Base-by-base conservation (phyloP, 495 filamentous ascomycete genomes). In the Cladorrhinum samala region DNA sequence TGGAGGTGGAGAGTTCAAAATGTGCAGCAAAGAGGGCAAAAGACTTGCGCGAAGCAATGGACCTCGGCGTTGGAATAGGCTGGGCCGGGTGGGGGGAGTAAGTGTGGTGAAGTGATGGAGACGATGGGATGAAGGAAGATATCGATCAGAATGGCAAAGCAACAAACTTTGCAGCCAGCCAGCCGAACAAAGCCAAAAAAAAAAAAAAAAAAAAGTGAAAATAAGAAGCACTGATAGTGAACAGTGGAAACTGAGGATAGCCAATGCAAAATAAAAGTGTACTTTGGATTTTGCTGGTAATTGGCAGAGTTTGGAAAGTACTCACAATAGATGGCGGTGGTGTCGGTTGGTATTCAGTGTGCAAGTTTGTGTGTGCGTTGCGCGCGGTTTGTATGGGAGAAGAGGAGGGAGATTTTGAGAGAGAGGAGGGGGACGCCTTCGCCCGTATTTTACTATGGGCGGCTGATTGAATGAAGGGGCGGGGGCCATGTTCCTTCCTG, bases 361-460 rank as follows among this genome's bases (percentile, higher is more conserved):
- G 55, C 36, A 64, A 60, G 68, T 49, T 49, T 36, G 53, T 57
- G 56, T 51, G 55, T 54, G 61, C 50, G 46, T 49, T 54, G 63
- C 56, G 51, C 53, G 39, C 20, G 24, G 65, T 74, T 76, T 76
- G 74, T 76, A 74, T 71, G 73, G 67, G 72, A 76, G 72, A 66
- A 68, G 63, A 62, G 57, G 58, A 63, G 76, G 70, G 70, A 73
- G 70, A 72, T 73, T 82, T 81, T n/a, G n/a, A n/a, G 69, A 64
- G 59, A 61, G 66, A 57, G 61, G 56, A 79, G 79, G 80, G 75
- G 79, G 70, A 66, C 60, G 66, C 64, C 70, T 63, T 64, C 57
- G 65, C 68, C 66, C 71, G 72, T 73, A 78, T 80, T 83, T 82
- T 81, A 82, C 77, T 81, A 78, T 76, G 74, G 68, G 71, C 72